Conservation (phyloP, 768 basidiomycete genomes). For the Strobilomyces dryophilus region DNA sequence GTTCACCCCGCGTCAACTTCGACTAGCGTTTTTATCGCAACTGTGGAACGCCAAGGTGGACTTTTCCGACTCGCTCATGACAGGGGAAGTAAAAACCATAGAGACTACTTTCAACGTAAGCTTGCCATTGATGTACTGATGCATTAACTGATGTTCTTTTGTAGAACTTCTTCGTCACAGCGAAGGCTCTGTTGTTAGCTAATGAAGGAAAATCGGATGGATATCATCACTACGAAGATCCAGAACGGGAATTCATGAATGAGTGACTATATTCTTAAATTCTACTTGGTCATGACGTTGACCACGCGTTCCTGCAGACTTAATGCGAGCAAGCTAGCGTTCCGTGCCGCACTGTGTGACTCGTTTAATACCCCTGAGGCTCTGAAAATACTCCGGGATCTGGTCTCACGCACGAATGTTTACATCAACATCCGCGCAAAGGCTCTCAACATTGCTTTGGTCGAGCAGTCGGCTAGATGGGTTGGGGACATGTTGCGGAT, state of each 20-base stretch:
- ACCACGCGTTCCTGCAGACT: conserved; percentile 44
- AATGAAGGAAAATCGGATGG: conserved; percentile 52
- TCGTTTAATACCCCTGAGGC: conserved; percentile 95
- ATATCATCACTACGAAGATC: conserved; percentile 57
- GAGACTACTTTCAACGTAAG: conserved; percentile 84
- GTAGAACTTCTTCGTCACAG: conserved; percentile 91
- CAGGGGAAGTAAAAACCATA: conserved; percentile 80
- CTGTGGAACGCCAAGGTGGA: conserved; percentile 92
- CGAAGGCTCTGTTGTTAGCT: conserved; percentile 70
- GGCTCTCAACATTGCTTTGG: conserved; percentile 54
- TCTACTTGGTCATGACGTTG: conserved; percentile 10
- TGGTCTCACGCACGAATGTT: conserved; percentile 82
- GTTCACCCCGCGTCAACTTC: conserved; percentile 82
- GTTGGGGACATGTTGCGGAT: conserved; percentile 67
- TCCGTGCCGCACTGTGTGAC: conserved; percentile 88
- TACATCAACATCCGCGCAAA: conserved; percentile 73
- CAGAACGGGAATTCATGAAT: conserved; percentile 65
- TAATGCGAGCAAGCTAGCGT: conserved; percentile 66
- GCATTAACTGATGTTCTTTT: conserved; percentile 5
- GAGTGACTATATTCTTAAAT: conserved; percentile 40
- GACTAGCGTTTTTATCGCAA: conserved; percentile 87
- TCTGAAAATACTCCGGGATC: conserved; percentile 67
- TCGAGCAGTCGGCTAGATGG: conserved; percentile 67
- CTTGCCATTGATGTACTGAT: conserved; percentile 3
- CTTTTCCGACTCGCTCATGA: conserved; percentile 88